Percentiles rank a stretch among this genome's conserved stretches.
phyloP scores from a whole-genome alignment of 2,329 filamentous ascomycete species.

The Calonectria montana region DNA sequence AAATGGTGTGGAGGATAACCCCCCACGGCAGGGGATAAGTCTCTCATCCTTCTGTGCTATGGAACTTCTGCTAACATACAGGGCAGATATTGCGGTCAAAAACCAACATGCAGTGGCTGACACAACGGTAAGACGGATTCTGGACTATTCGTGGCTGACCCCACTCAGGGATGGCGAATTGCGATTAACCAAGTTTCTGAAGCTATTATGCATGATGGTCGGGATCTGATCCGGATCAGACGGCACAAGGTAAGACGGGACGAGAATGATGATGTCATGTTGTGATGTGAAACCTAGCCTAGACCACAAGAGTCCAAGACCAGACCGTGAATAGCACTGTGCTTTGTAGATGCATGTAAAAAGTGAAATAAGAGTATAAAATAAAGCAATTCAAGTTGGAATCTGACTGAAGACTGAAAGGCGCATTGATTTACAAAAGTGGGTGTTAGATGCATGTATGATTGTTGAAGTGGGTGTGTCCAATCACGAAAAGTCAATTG shows the following conservation, averaged over 20 bases:
- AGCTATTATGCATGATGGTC: background rate
- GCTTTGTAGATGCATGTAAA: background rate
- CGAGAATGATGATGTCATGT: conserved; percentile 15
- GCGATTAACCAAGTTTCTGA: background rate
- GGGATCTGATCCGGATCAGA: conserved; percentile 12
- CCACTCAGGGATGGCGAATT: background rate
- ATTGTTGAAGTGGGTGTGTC: conserved; percentile 5
- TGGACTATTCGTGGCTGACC: background rate
- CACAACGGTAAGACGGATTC: background rate
- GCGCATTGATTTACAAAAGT: background rate
- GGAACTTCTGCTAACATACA: conserved; percentile 41
- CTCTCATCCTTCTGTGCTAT: conserved; percentile 25
- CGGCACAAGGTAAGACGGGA: conserved; percentile 12
- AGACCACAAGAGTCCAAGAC: background rate
- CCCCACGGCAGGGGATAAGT: conserved; percentile 64
- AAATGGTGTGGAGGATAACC: conserved; percentile 62
- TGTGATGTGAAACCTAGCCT: background rate
- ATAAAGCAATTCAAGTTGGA: background rate
- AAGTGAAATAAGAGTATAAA: background rate
- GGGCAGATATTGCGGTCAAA: conserved; percentile 29
- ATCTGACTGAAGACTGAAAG: background rate
- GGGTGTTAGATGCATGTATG: conserved; percentile 7
- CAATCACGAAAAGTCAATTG: conserved; percentile 11
- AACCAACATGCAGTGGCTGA: background rate
- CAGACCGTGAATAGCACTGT: background rate